Evolutionary conservation across 1,284 basidiomycete genomes (phyloP), one percentile per base, ranked within the genome.

Genomic region (Sanghuangporus sanghuang): DNA sequence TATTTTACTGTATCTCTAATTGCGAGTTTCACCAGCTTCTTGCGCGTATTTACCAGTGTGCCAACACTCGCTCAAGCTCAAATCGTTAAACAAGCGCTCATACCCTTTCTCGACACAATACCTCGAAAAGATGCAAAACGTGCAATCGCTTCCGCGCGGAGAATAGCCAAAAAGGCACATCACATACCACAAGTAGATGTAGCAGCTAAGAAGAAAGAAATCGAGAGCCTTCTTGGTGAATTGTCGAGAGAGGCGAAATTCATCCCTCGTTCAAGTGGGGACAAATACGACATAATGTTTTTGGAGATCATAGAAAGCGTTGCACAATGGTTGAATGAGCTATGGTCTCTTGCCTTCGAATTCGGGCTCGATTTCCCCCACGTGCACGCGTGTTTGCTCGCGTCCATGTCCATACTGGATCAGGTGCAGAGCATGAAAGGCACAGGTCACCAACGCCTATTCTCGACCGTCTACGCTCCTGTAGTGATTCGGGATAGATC

Each of bases 271-370:
- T 78, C 76, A 54, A 84, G 85, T 58, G 76, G 79, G 35, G 83
- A 81, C 2, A 76, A 76, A 63, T 75, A 78, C 36, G 78, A 81
- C 12, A 84, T 85, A 65, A 74, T 89, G 0, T 68, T 86, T 6
- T 68, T 73, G 27, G 85, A 88, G 70, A 77, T 80, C 11, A 72
- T 86, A 11, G 77, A 83, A 54, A 83, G 76, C 67, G 68, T 88
- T n/a, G 73, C 78, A 0, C 69, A 69, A 35, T 89, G 86, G 86
- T 69, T 88, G 55, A 80, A 77, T 68, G 79, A 83, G 65, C 81
- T 89, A 50, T 89, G 86, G 86, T 77, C 70, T 57, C 74, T 79
- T 38, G 80, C 81, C 8, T 87, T 81, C 66, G 85, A 87, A 66
- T 78, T 84, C 67, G 75, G 79, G 32, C 77, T 80, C 40, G 71